Conservation (phyloP, 345 rosid species). For the Psidium guajava region DNA sequence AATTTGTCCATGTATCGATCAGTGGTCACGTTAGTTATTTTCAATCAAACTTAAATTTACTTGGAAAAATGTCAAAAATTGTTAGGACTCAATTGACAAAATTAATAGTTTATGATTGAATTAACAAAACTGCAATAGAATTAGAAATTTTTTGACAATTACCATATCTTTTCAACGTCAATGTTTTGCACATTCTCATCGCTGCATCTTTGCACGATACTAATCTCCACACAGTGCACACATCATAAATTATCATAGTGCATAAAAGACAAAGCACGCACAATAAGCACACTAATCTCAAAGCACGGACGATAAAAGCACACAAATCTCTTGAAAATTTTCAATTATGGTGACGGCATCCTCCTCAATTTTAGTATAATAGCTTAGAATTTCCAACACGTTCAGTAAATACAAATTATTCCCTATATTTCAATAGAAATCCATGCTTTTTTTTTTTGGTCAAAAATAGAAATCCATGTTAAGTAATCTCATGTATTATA, state of each 20-base stretch:
- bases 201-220: background rate
- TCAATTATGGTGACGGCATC: background rate
- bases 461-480: background rate
- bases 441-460: background rate
- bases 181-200: background rate
- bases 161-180: background rate
- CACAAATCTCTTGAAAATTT: background rate
- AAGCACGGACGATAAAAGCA: background rate
- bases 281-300: background rate
- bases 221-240: background rate
- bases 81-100: too few relatives aligned
- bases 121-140: too few relatives aligned
- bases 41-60: too few relatives aligned
- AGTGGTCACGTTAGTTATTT: too few relatives aligned
- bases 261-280: background rate
- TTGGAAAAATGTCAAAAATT: too few relatives aligned
- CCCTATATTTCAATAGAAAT: background rate
- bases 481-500: background rate
- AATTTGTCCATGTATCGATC: too few relatives aligned
- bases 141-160: too few relatives aligned
- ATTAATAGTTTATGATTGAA: too few relatives aligned
- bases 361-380: background rate
- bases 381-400: background rate
- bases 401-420: background rate
- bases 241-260: background rate